Conservation (phyloP, 2,329 filamentous ascomycete species). For the Fusarium beomiforme region DNA sequence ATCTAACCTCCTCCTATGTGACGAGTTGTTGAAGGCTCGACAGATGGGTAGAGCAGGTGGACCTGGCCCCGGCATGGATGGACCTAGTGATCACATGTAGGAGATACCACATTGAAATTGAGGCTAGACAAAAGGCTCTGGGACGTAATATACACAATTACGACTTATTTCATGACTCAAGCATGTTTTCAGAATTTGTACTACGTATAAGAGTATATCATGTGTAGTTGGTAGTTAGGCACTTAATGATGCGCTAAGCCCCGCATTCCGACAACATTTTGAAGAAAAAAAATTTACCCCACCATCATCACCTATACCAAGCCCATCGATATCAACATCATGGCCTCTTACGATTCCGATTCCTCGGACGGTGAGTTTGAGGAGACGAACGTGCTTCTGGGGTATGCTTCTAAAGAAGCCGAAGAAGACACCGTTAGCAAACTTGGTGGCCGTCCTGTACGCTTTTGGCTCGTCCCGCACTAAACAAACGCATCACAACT, state of each 20-base stretch:
- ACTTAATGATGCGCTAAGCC: constrained; percentile 43
- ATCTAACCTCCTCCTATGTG: constrained; percentile 92
- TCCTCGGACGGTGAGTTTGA: constrained; percentile 77
- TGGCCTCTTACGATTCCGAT: constrained; percentile 88
- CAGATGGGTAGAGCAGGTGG: constrained; percentile 83
- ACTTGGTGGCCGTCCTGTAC: constrained; percentile 86
- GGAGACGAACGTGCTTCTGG: constrained; percentile 88
- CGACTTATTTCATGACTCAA: constrained; percentile 19
- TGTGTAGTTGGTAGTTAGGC: not conserved
- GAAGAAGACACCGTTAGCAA: constrained; percentile 87
- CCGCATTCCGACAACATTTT: constrained; percentile 42
- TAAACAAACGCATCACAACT: constrained; percentile 19
- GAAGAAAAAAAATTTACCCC: constrained; percentile 54
- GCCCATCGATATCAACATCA: constrained; percentile 48
- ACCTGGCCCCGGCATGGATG: constrained; percentile 73
- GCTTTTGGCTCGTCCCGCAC: constrained; percentile 45
- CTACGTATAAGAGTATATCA: not conserved
- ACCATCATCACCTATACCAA: constrained; percentile 44
- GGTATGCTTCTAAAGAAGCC: constrained; percentile 84
- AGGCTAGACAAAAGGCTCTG: constrained; percentile 51
- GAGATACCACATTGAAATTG: constrained; percentile 48
- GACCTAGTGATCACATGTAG: constrained; percentile 64
- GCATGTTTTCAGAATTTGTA: not conserved
- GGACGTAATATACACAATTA: constrained; percentile 40
- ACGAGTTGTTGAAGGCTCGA: constrained; percentile 96